Percentiles rank a stretch among this genome's conserved stretches.
Conservation (phyloP, 1,284 basidiomycete genomes). For the Ganoderma boninense region DNA sequence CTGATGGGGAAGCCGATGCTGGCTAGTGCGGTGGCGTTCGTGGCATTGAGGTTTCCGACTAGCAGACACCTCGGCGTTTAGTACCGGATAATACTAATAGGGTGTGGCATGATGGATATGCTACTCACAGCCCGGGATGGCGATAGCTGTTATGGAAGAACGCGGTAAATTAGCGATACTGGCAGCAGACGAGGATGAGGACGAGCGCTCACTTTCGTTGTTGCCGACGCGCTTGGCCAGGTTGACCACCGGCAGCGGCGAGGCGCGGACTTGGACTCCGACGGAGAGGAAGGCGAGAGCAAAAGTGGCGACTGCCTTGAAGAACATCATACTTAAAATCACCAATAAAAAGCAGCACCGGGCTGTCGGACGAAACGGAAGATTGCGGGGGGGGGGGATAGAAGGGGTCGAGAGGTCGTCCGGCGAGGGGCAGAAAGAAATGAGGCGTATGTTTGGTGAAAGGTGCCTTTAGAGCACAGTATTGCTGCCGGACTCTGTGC, state of each 20-base stretch:
- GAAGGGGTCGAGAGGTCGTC: neutral
- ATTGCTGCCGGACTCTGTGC: neutral
- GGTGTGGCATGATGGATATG: neutral
- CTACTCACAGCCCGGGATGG: constrained; percentile 3
- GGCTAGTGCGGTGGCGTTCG: constrained; percentile 8
- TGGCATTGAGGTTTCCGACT: constrained; percentile 20
- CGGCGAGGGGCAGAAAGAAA: neutral
- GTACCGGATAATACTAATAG: neutral
- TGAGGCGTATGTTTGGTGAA: neutral
- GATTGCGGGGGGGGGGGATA: neutral
- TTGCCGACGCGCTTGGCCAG: constrained; percentile 19
- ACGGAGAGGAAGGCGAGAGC: constrained; percentile 10
- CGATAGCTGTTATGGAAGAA: neutral
- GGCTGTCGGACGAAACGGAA: constrained; percentile 13
- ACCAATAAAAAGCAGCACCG: constrained; percentile 19
- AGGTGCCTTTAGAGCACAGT: neutral
- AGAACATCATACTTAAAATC: constrained; percentile 14
- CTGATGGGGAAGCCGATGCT: constrained; percentile 13
- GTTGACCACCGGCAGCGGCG: constrained; percentile 14
- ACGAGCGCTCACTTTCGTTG: neutral
- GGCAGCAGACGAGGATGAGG: neutral
- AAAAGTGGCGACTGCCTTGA: constrained; percentile 10
- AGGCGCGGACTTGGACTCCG: constrained; percentile 18
- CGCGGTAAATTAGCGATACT: neutral
- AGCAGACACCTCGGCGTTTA: neutral